Evolutionary conservation across 163 green algal genomes (phyloP), one percentile per base, ranked within the genome.

Genomic region (Scenedesmus sp.): DNA sequence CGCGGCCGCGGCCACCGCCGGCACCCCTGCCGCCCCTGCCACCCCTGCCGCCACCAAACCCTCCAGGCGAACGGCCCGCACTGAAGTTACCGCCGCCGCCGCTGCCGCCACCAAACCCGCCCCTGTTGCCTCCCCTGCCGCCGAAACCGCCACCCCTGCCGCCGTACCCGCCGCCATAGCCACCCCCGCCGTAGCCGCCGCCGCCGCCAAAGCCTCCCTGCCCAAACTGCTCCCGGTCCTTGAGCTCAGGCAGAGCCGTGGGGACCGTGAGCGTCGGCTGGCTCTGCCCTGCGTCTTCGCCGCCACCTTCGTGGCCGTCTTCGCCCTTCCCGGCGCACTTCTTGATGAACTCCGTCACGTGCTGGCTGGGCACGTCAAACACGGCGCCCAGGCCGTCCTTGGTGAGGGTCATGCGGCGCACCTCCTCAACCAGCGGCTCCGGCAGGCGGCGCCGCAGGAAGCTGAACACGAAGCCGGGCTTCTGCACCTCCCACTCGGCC

Each of bases 301-400:
- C 91, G 3, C 65, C 90, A 26, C 78, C 92, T 20, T 76, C 68
- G 15, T 92, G 65, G 81, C 56, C 16, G 33, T 22, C 56, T 30
- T 56, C 37, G 22, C 56, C 59, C n/a, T 53, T 61, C 5, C 0
- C 10, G 1, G n/a, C 72, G 79, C 78, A 93, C 73, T 92, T 82
- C 80, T 61, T 56, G 42, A 93, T 68, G 53, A 93, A 92, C n/a
- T 95, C 89, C 65, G 98, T 73, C 1, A 93, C 95, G 42, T 97
- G 90, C 46, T 95, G 92, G 16, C 90, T 86, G 46, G 97, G 97
- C 22, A 99, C 97, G 91, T 99, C 98, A 91, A 99, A 99, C 2
- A 99, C 96, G 1, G 98, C 98, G 12, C 97, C 96, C 68, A 92
- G 95, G 83, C 94, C 94, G 93, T 99, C 97, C 42, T 91, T 86